phyloP scores from a whole-genome alignment of 73 alveolate species.

The Tetrahymena elliotti region DNA sequence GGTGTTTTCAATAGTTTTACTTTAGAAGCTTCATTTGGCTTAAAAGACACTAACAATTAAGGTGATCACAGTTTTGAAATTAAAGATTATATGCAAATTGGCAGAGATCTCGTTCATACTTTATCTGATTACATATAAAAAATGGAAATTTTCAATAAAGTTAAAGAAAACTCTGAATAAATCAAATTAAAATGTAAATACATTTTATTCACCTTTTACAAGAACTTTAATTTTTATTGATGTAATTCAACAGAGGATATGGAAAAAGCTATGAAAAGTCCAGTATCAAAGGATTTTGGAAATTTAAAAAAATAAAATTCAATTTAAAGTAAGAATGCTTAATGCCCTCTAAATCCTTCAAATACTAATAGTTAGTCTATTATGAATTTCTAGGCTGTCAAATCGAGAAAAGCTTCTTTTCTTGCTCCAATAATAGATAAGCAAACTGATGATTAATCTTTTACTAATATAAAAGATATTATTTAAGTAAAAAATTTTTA shows the following conservation, averaged over 20 bases:
- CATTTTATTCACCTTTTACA: too few species aligned
- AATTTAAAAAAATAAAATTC: background rate
- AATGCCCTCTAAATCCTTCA: background rate
- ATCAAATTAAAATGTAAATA: background rate
- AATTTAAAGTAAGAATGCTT: background rate
- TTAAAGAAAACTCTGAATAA: background rate
- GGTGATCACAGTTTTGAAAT: background rate
- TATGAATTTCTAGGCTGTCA: background rate
- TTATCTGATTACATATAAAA: background rate
- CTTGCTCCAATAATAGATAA: background rate
- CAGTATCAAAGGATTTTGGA: background rate
- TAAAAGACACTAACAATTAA: background rate
- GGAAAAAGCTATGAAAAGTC: background rate
- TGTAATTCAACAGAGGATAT: background rate
- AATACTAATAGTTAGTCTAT: background rate
- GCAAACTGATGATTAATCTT: background rate
- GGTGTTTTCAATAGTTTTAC: background rate
- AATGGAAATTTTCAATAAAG: background rate
- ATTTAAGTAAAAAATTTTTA: background rate
- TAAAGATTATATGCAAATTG: background rate
- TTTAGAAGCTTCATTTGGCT: background rate
- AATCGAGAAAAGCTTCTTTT: background rate
- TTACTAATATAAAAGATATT: background rate
- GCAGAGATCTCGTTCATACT: background rate
- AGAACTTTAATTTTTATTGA: too few species aligned